Base-by-base conservation (phyloP, 2,329 filamentous ascomycete genomes). In the Colletotrichum cuscutae region DNA sequence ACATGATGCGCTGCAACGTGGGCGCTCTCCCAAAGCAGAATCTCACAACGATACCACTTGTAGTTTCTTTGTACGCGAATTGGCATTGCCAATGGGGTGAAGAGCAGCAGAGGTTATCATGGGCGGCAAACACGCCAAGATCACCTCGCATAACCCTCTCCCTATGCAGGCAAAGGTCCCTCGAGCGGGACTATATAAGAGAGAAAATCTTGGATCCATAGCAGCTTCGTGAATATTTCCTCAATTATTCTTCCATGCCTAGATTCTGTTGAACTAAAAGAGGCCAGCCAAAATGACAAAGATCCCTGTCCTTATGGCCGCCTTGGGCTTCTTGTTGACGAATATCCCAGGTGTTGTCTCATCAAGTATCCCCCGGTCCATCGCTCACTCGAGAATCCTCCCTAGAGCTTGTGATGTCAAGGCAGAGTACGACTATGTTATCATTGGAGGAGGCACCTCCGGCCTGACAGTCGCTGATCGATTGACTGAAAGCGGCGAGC, bases 401-500 rank as follows among this genome's bases (percentile, higher is more conserved):
- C n/a, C 58, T 1, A 66, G 13, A 13, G 70, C 54, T 9, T 35
- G 26, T 19, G 65, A 61, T 1, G 67, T 75, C 3, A 72, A 59
- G 8, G 69, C 73, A 12, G 74, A 76, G 52, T 75, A 75, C 32
- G 74, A 76, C 68, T 76, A 79, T 42, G 66, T 79, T 24, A 71
- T 79, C 19, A 68, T 79, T 46, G 77, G 78, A 5, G 74, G 72
- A 28, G 75, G 76, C 9, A 76, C 72, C 0, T 71, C 74, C 4
- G 75, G 75, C 3, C 42, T 77, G 8, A 76, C 73, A 7, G 68
- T 75, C 8, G 76, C 75, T 8, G 74, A 76, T 35, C 57, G 76
- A 12, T 65, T 76, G 11, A 75, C 66, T 24, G 75, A 77, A 28
- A 71, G 72, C 32, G 75, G 71, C 26, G 71, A 74, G n/a, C 65